Conservation (phyloP, 2,329 filamentous ascomycete genomes). For the Pestalotiopsis fici region DNA sequence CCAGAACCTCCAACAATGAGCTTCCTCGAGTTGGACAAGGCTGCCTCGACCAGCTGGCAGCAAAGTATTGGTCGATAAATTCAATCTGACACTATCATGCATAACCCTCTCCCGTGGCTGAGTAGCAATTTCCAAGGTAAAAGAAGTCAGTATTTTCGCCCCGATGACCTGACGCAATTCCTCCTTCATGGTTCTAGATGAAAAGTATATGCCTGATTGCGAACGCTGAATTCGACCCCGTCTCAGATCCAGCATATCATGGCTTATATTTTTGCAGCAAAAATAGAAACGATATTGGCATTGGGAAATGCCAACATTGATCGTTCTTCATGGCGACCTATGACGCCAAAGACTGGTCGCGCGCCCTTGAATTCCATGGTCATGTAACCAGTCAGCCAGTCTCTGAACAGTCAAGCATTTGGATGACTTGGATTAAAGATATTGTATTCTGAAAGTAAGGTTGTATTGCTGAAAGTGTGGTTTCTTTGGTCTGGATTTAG, state of each 20-base stretch:
- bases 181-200: too few species aligned
- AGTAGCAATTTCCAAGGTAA: too few species aligned
- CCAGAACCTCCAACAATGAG: too few species aligned
- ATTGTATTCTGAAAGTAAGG: fast-evolving
- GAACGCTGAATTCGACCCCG: too few species aligned
- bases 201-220: too few species aligned
- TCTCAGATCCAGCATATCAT: background rate
- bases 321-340: background rate
- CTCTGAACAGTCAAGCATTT: fast-evolving
- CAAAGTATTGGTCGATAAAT: background rate
- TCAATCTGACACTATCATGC: background rate
- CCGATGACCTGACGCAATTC: too few species aligned
- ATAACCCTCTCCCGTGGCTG: background rate
- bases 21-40: background rate
- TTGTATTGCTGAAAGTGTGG: too few species aligned
- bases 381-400: background rate
- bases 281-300: background rate
- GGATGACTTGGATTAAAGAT: too few species aligned
- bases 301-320: background rate
- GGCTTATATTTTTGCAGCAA: background rate
- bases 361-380: background rate
- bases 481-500: too few species aligned
- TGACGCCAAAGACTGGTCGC: background rate
- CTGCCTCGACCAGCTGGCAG: background rate
- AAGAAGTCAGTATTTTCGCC: too few species aligned